Base-by-base conservation (phyloP, 305 asterid genomes). In the Rubia peregrina region DNA sequence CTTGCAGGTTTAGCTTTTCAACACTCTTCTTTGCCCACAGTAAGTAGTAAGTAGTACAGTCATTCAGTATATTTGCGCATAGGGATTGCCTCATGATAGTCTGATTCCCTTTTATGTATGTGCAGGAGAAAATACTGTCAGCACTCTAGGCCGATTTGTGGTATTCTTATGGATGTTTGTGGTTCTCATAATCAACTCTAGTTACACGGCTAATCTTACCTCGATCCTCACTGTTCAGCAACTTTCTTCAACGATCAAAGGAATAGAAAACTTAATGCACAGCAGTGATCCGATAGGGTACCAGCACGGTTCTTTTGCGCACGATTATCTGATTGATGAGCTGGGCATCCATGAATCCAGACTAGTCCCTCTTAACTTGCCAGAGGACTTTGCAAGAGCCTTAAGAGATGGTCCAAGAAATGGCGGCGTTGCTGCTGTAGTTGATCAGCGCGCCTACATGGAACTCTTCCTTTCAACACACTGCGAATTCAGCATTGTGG, bases 151-250 rank as follows among this genome's bases (percentile, higher is more conserved):
- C 9, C 89, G 92, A 6, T 0, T 75, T 22, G 77, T 88, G 41
- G 83, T 88, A 9, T 71, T 79, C 13, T 36, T 88, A 19, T 88
- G 92, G 95, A 81, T 88, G 11, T 88, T 88, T 69, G 88, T 80
- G 72, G 88, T 86, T 64, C 75, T 88, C 41, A 81, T 88, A 53
- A 79, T 88, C 42, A 86, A 73, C 73, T 85, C 90, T 6, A 86
- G 89, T 71, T 88, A 88, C 70, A 88, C 90, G 17, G 90, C 92
- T 6, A 86, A 86, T 77, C 80, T 86, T 64, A 86, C 95, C 51
- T 88, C 95, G 33, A 85, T 85, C 77, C 89, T 88, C 7, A 88
- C 95, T 0, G 92, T 81, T 57, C 89, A 88, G 73, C 87, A 78
- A 65, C 86, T 88, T 57, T 75, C 83, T 16, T 83, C 92, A 0